These are phyloP conservation scores for Amniculicola lignicola DNA, from an alignment of 495 filamentous ascomycete genomes.

Conservation along the genomic window DNA sequence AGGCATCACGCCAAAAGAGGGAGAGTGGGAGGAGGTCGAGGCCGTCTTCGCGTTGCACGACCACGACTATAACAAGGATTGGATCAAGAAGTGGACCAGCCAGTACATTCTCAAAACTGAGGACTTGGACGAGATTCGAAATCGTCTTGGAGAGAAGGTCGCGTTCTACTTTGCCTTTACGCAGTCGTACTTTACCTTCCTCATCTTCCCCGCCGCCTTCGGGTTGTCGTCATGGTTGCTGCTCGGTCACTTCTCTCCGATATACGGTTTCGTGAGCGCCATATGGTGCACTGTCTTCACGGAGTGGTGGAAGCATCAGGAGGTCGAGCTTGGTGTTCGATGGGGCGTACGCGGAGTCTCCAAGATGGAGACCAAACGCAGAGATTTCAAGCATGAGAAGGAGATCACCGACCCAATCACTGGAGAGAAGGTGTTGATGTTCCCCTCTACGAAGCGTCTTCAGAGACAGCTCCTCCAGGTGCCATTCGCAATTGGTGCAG, in stretches of 20 bases:
- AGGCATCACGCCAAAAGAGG: slow-evolving; percentile 76
- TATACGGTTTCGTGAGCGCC: slow-evolving; percentile 77
- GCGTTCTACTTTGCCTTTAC: slow-evolving; percentile 97
- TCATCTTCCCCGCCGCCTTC: slow-evolving; percentile 79
- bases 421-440: slow-evolving; percentile 75
- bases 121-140: slow-evolving; percentile 80
- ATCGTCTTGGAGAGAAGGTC: slow-evolving; percentile 86
- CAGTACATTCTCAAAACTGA: slow-evolving; percentile 73
- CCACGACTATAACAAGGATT: slow-evolving; percentile 77
- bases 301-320: slow-evolving; percentile 95
- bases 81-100: slow-evolving; percentile 84
- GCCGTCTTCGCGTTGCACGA: slow-evolving; percentile 89
- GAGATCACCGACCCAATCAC: slow-evolving; percentile 76
- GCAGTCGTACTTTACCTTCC: slow-evolving; percentile 84
- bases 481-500: slow-evolving; percentile 77
- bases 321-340: slow-evolving; percentile 81
- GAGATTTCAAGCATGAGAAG: slow-evolving; percentile 75
- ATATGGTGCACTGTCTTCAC: slow-evolving; percentile 90
- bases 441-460: slow-evolving; percentile 73
- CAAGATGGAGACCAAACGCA: slow-evolving; percentile 69
- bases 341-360: slow-evolving; percentile 92
- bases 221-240: slow-evolving; percentile 79
- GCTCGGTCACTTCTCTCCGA: slow-evolving; percentile 75
- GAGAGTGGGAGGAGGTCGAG: slow-evolving; percentile 80
- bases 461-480: slow-evolving; percentile 77